A percentile compares a stretch with the other conserved stretches of the same genome.
phyloP scores from a whole-genome alignment of 129 eudicot genomes.

The Flaveria trinervia region DNA sequence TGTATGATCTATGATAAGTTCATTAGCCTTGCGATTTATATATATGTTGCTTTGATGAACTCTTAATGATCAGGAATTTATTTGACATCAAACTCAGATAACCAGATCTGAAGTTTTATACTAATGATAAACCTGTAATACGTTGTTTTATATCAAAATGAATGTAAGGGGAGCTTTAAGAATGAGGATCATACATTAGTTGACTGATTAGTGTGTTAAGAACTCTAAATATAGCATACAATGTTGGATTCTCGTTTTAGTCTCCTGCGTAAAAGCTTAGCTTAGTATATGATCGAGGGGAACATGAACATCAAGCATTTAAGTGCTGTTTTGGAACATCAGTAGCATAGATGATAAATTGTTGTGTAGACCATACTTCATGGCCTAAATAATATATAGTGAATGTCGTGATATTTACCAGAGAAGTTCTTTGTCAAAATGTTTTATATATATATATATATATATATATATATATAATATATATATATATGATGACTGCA shows the following conservation, averaged over 20 bases:
- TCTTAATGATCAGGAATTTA: background rate
- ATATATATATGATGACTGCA: background rate
- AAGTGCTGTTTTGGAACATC: background rate
- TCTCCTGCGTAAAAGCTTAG: background rate
- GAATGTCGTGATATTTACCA: background rate
- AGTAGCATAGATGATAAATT: background rate
- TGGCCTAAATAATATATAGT: background rate
- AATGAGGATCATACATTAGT: background rate
- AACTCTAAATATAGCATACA: background rate
- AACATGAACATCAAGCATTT: background rate
- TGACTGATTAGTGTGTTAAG: background rate
- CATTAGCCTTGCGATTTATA: background rate
- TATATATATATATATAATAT: no score
- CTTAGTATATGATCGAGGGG: constrained; percentile 5
- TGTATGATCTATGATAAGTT: background rate
- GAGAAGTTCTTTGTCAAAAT: background rate
- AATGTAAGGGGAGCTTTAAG: background rate
- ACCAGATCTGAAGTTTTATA: background rate
- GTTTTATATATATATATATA: no score
- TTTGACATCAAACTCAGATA: background rate
- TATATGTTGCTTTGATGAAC: background rate
- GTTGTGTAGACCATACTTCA: no score
- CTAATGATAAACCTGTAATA: no score
- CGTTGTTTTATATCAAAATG: background rate
- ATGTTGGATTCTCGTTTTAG: background rate